A percentile compares a stretch with the other conserved stretches of the same genome.
Evolutionary conservation across 805 yeast species (phyloP).

Genomic region (Komagataella pseudopastoris): DNA sequence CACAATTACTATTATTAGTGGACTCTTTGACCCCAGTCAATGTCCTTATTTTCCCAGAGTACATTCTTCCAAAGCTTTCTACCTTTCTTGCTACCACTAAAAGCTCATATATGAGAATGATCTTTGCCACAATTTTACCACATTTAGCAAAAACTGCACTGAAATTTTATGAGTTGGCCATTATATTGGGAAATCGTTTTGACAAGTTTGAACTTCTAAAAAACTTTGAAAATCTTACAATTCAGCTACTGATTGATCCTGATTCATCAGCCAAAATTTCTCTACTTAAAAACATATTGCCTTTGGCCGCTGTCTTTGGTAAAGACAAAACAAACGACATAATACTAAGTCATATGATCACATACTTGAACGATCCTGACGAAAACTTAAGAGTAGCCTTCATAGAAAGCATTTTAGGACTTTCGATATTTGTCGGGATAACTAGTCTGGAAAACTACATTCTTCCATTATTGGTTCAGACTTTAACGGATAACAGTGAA

Average conservation of each 20-base stretch:
- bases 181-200: slow-evolving; percentile 24
- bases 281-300: slow-evolving; percentile 55
- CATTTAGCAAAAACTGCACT: slow-evolving; percentile 52
- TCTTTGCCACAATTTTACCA: slow-evolving; percentile 66
- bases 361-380: slow-evolving; percentile 75
- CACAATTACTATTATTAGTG: slow-evolving; percentile 56
- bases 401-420: slow-evolving; percentile 54
- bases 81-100: slow-evolving; percentile 16
- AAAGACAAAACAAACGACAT: slow-evolving; percentile 81
- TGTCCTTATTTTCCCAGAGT: slow-evolving; percentile 67
- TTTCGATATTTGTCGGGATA: slow-evolving; percentile 73
- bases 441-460: slow-evolving; percentile 79
- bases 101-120: slow-evolving; percentile 37
- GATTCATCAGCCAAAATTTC: slow-evolving; percentile 56
- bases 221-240: slow-evolving; percentile 53
- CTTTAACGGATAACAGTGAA: slow-evolving; percentile 75
- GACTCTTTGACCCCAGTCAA: slow-evolving; percentile 62
- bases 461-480: slow-evolving; percentile 72
- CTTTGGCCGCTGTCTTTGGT: slow-evolving; percentile 73
- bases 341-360: slow-evolving; percentile 78
- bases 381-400: slow-evolving; percentile 56
- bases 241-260: slow-evolving; percentile 55
- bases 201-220: slow-evolving; percentile 28
- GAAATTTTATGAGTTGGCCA: slow-evolving; percentile 49
- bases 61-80: slow-evolving; percentile 58